Percentiles rank a stretch among this genome's conserved stretches.
phyloP scores from a whole-genome alignment of 345 rosid genomes.

The Pseudoturritis turrita region DNA sequence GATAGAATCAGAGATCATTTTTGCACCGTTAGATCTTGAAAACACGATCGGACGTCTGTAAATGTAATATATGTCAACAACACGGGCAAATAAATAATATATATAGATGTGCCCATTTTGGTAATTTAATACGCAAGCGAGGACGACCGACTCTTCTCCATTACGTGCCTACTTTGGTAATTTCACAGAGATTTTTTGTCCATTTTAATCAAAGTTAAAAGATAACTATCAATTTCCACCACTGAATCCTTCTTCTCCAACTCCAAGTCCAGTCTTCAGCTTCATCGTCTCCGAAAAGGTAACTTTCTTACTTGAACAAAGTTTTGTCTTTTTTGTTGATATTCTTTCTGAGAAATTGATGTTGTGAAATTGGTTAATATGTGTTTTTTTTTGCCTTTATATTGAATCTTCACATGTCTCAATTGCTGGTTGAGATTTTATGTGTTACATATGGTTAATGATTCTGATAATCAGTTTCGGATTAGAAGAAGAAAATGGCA shows the following conservation, averaged over 20 bases:
- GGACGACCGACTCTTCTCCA: neutral
- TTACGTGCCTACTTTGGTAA: neutral
- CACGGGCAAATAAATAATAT: neutral
- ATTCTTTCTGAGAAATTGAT: no score
- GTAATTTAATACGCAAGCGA: neutral
- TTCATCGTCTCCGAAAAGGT: slow-evolving; percentile 16
- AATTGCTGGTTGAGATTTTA: no score
- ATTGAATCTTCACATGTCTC: no score
- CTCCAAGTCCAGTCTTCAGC: neutral
- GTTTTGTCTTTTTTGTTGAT: no score
- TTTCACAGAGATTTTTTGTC: neutral
- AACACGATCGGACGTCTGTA: neutral
- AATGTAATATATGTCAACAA: neutral
- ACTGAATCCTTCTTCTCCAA: neutral
- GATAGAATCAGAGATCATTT: neutral
- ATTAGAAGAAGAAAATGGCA: slow-evolving; percentile 22
- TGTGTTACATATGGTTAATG: no score
- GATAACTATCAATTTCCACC: neutral
- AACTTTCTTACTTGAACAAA: neutral
- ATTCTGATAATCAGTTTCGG: neutral
- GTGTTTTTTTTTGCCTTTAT: no score
- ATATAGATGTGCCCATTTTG: neutral
- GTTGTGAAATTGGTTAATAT: no score
- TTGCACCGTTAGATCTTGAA: neutral
- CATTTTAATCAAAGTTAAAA: neutral